Base-by-base conservation (phyloP, 2,329 filamentous ascomycete species). In the Exophiala sp. region DNA sequence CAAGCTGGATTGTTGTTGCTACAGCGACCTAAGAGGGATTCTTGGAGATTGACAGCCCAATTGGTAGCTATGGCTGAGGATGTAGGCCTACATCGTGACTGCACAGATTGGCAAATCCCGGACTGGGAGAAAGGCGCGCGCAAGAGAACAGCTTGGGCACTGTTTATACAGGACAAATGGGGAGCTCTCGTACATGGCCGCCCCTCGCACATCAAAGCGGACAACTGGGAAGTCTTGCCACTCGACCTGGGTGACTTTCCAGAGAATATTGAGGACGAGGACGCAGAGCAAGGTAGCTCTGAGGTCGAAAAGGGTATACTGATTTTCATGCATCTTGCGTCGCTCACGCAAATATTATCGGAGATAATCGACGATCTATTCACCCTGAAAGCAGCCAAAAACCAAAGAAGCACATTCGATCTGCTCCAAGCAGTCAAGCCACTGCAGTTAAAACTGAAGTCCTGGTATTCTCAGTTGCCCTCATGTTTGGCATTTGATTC, bases 281-380 rank as follows among this genome's bases (percentile, higher is more conserved):
- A 63, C 2, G 62, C 64, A 18, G 59, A 59, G 7, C 64, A 68
- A 12, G 82, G 82, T 61, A 73, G 80, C 49, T 66, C 69, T 29
- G 84, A 88, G 56, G 79, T 84, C 42, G 82, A 88, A 66, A 79
- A 82, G 32, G 88, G 88, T 5, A 80, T 86, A 42, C 78, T 85
- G 8, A 71, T 91, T 32, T 91, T 91, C 67, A 81, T 78, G 49
- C 85, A 90, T 62, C 89, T 90, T 81, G 84, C 91, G 46, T 78
- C 83, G 53, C 78, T 92, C 24, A 88, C 88, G 1, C 81, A 83
- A 65, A 87, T 91, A 59, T 82, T 92, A 60, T 80, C 87, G 42
- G 88, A 91, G 68, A 89, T 91, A 52, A 83, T 91, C 65, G 87
- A 91, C 63, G 89, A 86, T 1, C 91, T 92, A 65, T 92, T 91